These are phyloP conservation scores for Carex myosuroides DNA, from an alignment of 176 grass and related monocot species.

Conservation along the genomic window DNA sequence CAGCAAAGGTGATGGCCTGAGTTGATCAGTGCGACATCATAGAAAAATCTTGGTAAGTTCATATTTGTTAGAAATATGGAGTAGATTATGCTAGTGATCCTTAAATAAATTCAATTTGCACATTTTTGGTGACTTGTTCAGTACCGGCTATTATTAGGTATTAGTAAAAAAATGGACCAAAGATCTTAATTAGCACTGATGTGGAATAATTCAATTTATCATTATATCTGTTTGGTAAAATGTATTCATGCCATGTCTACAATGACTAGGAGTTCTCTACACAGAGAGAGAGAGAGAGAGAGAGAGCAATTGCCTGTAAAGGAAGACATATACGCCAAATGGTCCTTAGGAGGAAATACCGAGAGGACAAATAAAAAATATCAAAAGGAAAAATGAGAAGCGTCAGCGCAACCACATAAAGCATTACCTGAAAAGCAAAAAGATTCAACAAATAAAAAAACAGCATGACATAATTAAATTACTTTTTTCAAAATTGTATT, in stretches of 20 bases:
- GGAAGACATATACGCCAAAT: constrained; percentile 85
- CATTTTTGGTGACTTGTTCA: not conserved
- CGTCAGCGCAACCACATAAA: constrained; percentile 66
- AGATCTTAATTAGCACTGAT: not conserved
- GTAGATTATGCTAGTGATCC: constrained; percentile 7
- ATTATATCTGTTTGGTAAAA: not conserved
- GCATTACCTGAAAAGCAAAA: constrained; percentile 54
- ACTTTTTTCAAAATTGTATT: constrained; percentile 13
- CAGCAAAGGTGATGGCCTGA: constrained; percentile 94
- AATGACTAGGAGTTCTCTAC: not conserved
- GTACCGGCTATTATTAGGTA: not conserved
- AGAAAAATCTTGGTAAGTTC: not conserved
- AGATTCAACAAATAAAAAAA: constrained; percentile 10
- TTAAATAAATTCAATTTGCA: constrained; percentile 8
- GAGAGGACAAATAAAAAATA: constrained; percentile 88
- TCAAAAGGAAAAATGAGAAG: constrained; percentile 94
- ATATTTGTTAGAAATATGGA: not conserved
- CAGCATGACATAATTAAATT: not conserved
- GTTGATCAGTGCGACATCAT: not conserved
- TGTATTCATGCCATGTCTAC: not conserved
- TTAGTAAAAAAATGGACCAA: not conserved
- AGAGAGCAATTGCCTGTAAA: constrained; percentile 54
- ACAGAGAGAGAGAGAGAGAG: not conserved
- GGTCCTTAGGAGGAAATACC: constrained; percentile 86
- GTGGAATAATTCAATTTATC: not conserved